These are phyloP conservation scores for Paramecium biaurelia DNA, from an alignment of 73 alveolate genomes.

Conservation along the genomic window DNA sequence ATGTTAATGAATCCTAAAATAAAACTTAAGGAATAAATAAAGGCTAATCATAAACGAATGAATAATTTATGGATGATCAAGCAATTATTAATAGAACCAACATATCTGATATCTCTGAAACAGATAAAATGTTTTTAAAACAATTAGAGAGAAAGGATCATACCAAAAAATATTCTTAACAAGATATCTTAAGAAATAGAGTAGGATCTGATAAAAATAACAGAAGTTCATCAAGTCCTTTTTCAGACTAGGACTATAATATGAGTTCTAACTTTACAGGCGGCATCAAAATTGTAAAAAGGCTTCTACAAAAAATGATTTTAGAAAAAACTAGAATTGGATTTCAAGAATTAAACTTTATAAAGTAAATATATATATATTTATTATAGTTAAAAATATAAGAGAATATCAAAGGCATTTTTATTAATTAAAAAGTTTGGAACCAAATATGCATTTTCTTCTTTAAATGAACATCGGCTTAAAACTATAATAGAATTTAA, in stretches of 20 bases:
- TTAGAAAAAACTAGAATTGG: background rate
- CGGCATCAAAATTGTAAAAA: background rate
- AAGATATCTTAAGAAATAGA: background rate
- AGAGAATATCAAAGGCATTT: background rate
- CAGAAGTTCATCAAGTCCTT: background rate
- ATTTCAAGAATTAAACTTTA: background rate
- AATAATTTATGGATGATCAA: background rate
- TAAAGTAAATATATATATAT: background rate
- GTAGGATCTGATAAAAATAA: background rate
- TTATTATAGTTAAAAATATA: background rate
- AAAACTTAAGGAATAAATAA: background rate
- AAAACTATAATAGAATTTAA: background rate
- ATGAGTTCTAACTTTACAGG: background rate
- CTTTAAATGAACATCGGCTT: background rate
- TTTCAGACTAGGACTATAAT: background rate
- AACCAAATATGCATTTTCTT: background rate
- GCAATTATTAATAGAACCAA: background rate
- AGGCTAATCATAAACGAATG: background rate
- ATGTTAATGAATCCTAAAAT: background rate
- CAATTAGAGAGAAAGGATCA: conserved; percentile 1
- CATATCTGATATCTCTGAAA: background rate
- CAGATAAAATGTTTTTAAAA: conserved; percentile 9
- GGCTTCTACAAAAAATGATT: background rate
- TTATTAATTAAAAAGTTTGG: background rate
- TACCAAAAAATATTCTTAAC: background rate